Conservation (phyloP, 306 rosid species). For the Lithocarpus polystachyus region DNA sequence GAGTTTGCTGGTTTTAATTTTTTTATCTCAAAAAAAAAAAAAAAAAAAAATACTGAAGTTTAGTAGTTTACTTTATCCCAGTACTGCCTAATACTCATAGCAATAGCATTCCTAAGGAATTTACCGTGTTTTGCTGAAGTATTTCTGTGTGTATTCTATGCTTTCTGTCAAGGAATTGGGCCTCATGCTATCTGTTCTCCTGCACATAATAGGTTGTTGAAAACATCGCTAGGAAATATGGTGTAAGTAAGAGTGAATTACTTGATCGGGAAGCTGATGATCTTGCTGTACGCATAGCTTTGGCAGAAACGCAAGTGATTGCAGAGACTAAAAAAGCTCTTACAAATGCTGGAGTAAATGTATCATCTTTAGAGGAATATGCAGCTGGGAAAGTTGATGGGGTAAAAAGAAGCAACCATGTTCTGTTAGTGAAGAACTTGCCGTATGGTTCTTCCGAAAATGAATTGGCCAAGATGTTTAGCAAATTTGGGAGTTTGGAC, state of each 20-base stretch:
- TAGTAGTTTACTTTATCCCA: not conserved
- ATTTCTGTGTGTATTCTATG: not conserved
- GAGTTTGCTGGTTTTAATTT: not conserved
- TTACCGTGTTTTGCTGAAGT: constrained; percentile 20
- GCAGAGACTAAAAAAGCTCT: constrained; percentile 80
- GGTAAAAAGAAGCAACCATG: constrained; percentile 83
- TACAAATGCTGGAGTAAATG: constrained; percentile 77
- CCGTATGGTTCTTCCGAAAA: constrained; percentile 83
- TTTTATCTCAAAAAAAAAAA: not conserved
- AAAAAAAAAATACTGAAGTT: not conserved
- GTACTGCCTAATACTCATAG: not conserved
- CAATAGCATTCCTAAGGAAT: not conserved
- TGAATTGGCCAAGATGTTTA: constrained; percentile 77
- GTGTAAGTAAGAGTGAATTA: constrained; percentile 79
- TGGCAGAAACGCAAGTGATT: constrained; percentile 91
- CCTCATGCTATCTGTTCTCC: constrained; percentile 10
- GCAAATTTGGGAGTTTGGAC: constrained; percentile 84
- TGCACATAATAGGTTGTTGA: constrained; percentile 61
- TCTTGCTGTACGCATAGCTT: constrained; percentile 81
- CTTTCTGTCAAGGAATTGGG: constrained; percentile 3
- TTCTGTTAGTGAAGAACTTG: constrained; percentile 84
- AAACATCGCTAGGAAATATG: constrained; percentile 72
- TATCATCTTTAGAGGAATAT: constrained; percentile 67
- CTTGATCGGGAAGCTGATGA: constrained; percentile 81
- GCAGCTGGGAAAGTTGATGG: constrained; percentile 61